phyloP scores from a whole-genome alignment of 1,139 yeast genomes.

The Kurtzmaniella natalensis region DNA sequence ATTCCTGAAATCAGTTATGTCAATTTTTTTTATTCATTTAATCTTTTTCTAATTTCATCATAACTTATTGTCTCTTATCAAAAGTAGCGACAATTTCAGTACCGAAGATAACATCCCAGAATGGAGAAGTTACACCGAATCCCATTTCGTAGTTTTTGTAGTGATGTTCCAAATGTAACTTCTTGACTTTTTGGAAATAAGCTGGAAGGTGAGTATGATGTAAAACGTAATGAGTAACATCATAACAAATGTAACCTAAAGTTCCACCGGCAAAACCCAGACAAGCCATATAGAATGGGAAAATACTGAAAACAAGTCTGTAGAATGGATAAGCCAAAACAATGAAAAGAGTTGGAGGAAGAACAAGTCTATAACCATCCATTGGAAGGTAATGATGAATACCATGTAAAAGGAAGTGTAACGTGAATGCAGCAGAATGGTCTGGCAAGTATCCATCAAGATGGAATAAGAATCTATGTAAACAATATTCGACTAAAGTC shows the following conservation, averaged over 20 bases:
- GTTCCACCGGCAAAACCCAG: constrained; percentile 87
- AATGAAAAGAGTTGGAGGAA: constrained; percentile 86
- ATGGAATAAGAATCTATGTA: constrained; percentile 93
- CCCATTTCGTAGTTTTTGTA: constrained; percentile 95
- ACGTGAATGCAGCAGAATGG: constrained; percentile 63
- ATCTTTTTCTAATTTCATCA: constrained; percentile 1
- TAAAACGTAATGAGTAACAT: constrained; percentile 77
- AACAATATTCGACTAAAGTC: constrained; percentile 83
- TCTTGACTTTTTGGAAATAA: constrained; percentile 73
- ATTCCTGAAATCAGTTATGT: not conserved
- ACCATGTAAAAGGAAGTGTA: constrained; percentile 91
- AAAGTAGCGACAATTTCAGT: constrained; percentile 48
- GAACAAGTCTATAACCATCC: constrained; percentile 88
- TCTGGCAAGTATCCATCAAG: constrained; percentile 84
- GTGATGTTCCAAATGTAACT: constrained; percentile 93
- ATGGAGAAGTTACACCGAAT: constrained; percentile 88
- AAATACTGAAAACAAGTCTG: constrained; percentile 30
- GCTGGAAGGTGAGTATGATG: constrained; percentile 83
- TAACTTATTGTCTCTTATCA: constrained; percentile 25
- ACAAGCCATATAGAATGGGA: constrained; percentile 47
- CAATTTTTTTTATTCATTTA: no score
- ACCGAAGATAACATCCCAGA: constrained; percentile 91
- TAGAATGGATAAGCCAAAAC: constrained; percentile 43
- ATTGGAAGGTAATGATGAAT: constrained; percentile 96
- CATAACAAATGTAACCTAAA: constrained; percentile 88